Evolutionary conservation across 2,329 filamentous ascomycete species (phyloP).

Genomic region (Sordariomycetes sp.): DNA sequence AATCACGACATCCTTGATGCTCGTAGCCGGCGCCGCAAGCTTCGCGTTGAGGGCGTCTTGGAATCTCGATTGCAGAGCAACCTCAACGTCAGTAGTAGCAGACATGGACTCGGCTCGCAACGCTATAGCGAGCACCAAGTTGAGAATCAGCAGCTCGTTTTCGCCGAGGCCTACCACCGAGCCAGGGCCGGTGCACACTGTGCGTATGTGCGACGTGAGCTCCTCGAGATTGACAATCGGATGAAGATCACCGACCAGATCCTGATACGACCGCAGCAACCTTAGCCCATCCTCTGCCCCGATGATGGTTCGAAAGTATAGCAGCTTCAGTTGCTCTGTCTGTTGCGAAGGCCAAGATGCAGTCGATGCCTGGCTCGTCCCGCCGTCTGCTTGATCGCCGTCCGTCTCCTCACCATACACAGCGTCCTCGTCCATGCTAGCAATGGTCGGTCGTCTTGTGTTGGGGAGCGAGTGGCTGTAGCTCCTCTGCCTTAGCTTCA

Average conservation of each 20-base stretch:
- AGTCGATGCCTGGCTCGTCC: not conserved
- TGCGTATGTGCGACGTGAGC: not conserved
- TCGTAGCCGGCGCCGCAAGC: constrained; percentile 2
- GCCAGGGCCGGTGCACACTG: constrained; percentile 1
- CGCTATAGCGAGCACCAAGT: constrained; percentile 6
- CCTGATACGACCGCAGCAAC: not conserved
- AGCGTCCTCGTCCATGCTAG: not conserved
- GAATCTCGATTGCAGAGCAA: constrained; percentile 2
- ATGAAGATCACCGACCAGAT: constrained; percentile 1
- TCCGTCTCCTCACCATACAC: not conserved
- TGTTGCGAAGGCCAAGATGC: not conserved
- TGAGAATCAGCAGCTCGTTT: constrained; percentile 6
- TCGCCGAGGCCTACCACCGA: constrained; percentile 2
- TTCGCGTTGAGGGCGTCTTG: constrained; percentile 4
- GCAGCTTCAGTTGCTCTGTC: not conserved
- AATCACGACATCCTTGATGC: constrained; percentile 3
- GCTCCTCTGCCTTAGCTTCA: constrained; percentile 8
- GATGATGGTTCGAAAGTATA: not conserved
- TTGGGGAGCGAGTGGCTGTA: not conserved
- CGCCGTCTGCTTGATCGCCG: not conserved
- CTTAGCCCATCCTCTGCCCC: not conserved
- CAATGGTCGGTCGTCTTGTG: not conserved
- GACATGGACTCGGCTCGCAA: constrained; percentile 6
- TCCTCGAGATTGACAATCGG: constrained; percentile 1
- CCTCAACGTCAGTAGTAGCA: not conserved